Evolutionary conservation across 2,329 filamentous ascomycete genomes (phyloP), one percentile per base, ranked within the genome.

Genomic region (Fusarium sp.): DNA sequence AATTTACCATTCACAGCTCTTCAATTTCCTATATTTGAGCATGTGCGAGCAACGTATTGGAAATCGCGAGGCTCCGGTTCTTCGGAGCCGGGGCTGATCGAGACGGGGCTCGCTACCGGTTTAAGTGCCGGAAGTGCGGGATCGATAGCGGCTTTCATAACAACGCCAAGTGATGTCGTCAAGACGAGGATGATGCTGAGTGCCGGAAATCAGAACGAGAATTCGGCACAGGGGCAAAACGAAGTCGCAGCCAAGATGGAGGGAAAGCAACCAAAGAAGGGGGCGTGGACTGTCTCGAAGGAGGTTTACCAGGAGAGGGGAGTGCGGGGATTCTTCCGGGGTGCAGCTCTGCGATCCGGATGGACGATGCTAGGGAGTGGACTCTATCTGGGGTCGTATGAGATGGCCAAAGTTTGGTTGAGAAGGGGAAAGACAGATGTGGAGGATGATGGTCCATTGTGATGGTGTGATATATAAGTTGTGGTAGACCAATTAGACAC

Each of bases 151-250:
- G 93, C 94, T 2, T 87, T 93, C 14, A 80, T 96, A n/a, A 97
- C 94, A 3, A 97, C 94, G 55, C 95, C 95, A 0, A 90, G 94
- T 61, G 95, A 97, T 80, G 94, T 97, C 14, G 88, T 97, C 29
- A 97, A 97, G 84, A 97, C 94, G 71, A 84, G 93, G 54, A 92
- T 97, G 82, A 97, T 97, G 94, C 84, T 97, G 31, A 86, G 87
- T 35, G 90, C 90, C 3, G 85, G 84, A 33, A 75, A 53, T 29
- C 66, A 50, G 29, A 50, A 12, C 10, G 52, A 72, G 29, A 69
- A 29, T 31, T 41, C 47, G 3, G 18, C 35, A 10, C 60, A 65
- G 62, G 54, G 68, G 3, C 55, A 70, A 22, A 55, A 27, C 38
- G 59, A 70, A 38, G 54, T 61, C 47, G 41, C 65, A 27, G 70